A percentile compares a stretch with the other conserved stretches of the same genome.
These are phyloP conservation scores for Bipolaris bicolor DNA, from an alignment of 2,329 filamentous ascomycete genomes.

Conservation along the genomic window DNA sequence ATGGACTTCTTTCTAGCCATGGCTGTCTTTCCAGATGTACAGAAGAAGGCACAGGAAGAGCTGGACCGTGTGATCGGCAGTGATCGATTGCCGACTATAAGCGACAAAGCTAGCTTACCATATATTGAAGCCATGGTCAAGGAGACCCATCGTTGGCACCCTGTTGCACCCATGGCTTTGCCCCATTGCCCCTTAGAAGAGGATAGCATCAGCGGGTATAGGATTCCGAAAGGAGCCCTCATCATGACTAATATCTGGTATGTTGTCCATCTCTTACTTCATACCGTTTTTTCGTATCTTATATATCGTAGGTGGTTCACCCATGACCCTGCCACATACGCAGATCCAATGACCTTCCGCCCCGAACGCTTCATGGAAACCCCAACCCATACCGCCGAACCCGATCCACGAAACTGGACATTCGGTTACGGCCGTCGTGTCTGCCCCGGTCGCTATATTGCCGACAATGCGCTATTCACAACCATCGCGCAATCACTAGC, in stretches of 20 bases:
- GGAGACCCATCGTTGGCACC: constrained; percentile 55
- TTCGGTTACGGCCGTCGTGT: constrained; percentile 54
- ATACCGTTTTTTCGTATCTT: background rate
- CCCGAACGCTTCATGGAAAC: constrained; percentile 53
- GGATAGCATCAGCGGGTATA: constrained; percentile 48
- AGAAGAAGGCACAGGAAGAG: constrained; percentile 55
- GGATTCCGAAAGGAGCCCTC: constrained; percentile 52
- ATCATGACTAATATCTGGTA: constrained; percentile 51
- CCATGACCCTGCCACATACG: constrained; percentile 50
- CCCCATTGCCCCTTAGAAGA: constrained; percentile 44
- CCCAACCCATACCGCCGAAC: constrained; percentile 44
- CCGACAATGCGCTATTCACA: constrained; percentile 51
- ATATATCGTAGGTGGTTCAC: constrained; percentile 47
- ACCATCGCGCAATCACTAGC: constrained; percentile 55
- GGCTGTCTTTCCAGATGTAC: constrained; percentile 56
- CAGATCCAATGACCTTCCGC: constrained; percentile 50
- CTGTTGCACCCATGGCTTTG: constrained; percentile 39
- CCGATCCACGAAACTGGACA: constrained; percentile 45
- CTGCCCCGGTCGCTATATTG: constrained; percentile 52
- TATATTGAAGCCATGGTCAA: constrained; percentile 46
- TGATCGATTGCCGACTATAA: constrained; percentile 55
- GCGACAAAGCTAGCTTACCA: constrained; percentile 53
- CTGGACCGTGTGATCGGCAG: constrained; percentile 58
- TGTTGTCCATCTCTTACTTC: background rate
- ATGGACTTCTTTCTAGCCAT: constrained; percentile 60